Percentiles rank a stretch among this genome's conserved stretches.
Evolutionary conservation across 345 rosid species (phyloP).

Genomic region (Tarenaya hassleriana): DNA sequence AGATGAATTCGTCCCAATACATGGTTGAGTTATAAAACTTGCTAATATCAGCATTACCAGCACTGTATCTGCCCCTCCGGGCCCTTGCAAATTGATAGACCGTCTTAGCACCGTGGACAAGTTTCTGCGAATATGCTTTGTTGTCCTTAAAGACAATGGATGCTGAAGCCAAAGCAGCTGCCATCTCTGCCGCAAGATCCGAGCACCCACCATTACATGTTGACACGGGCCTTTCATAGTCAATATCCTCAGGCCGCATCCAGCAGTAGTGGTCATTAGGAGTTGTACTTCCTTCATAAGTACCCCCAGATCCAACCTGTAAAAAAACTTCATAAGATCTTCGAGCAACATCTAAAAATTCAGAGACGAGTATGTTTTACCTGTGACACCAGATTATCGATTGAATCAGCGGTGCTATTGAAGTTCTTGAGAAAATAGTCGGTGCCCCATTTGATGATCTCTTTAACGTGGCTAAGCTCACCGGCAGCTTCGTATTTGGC

Average conservation of each 20-base stretch:
- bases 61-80: constrained; percentile 77
- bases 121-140: constrained; percentile 85
- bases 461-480: constrained; percentile 85
- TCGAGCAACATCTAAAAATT: not conserved
- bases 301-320: constrained; percentile 89
- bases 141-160: constrained; percentile 95
- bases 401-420: constrained; percentile 68
- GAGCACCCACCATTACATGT: constrained; percentile 67
- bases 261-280: constrained; percentile 93
- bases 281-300: constrained; percentile 61
- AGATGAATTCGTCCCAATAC: constrained; percentile 92
- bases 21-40: constrained; percentile 71
- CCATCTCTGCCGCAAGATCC: constrained; percentile 96
- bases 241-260: constrained; percentile 99
- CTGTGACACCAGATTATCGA: constrained; percentile 58
- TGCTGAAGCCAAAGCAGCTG: constrained; percentile 90
- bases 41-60: constrained; percentile 50
- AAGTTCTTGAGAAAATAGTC: constrained; percentile 94
- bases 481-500: constrained; percentile 87
- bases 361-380: constrained; percentile 18
- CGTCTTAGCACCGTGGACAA: constrained; percentile 79
- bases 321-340: not conserved
- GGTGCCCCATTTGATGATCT: constrained; percentile 88
- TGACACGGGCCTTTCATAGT: constrained; percentile 59
- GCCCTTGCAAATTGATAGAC: constrained; percentile 67